A percentile compares a stretch with the other conserved stretches of the same genome.
Conservation (phyloP, 2,329 filamentous ascomycete species). For the Knufia petricola region DNA sequence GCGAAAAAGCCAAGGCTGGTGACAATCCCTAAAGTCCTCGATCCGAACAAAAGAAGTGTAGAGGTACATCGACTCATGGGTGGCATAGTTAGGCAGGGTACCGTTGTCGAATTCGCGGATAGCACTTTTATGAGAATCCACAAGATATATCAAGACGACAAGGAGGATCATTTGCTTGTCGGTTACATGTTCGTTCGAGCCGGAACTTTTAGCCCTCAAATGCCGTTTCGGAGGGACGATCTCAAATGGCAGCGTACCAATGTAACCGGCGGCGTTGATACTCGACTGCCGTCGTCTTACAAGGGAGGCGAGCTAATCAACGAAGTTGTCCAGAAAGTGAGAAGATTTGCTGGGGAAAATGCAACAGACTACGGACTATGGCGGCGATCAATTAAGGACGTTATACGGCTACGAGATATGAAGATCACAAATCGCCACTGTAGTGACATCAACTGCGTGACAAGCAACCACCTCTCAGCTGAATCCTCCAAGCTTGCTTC, state of each 20-base stretch:
- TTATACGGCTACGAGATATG: neutral
- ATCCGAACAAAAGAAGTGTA: slow-evolving; percentile 28
- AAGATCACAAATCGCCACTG: neutral
- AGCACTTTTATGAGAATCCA: slow-evolving; percentile 34
- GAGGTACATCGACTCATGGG: slow-evolving; percentile 41
- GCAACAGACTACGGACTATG: neutral
- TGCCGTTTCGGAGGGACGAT: slow-evolving; percentile 36
- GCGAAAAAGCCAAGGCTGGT: neutral
- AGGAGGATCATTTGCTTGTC: slow-evolving; percentile 26
- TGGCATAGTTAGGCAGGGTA: neutral
- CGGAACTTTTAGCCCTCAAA: slow-evolving; percentile 26
- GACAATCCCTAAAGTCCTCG: slow-evolving; percentile 13
- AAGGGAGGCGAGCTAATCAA: neutral
- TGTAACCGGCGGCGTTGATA: neutral
- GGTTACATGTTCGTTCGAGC: slow-evolving; percentile 31
- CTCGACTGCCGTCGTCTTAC: neutral
- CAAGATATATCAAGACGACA: slow-evolving; percentile 26
- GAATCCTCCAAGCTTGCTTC: too few species aligned
- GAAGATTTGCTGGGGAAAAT: neutral
- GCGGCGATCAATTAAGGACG: neutral
- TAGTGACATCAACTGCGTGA: slow-evolving; percentile 1
- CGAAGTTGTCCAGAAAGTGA: slow-evolving; percentile 5
- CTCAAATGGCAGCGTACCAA: slow-evolving; percentile 30
- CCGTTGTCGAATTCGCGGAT: slow-evolving; percentile 30
- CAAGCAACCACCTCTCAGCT: neutral